A percentile compares a stretch with the other conserved stretches of the same genome.
These are phyloP conservation scores for Phytophthora hybrid DNA, from an alignment of 352 stramenopile species.

Conservation along the genomic window DNA sequence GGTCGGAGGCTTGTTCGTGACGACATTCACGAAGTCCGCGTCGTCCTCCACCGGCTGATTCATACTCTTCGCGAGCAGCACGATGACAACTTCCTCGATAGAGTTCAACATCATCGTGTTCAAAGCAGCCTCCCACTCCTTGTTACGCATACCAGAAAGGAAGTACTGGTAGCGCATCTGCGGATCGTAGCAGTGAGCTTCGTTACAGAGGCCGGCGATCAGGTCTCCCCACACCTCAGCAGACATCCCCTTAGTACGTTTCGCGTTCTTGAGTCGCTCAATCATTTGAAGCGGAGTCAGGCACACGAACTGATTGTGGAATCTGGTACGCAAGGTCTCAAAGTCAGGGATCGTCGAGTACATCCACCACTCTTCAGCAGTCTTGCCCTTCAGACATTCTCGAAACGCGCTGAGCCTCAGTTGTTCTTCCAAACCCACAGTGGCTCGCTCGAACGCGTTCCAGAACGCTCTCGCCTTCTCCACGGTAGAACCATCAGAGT, in stretches of 20 bases:
- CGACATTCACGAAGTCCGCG: background rate
- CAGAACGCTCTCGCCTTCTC: background rate
- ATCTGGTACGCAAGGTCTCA: background rate
- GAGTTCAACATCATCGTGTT: background rate
- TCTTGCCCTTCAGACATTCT: slow-evolving; percentile 2
- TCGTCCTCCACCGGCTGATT: background rate
- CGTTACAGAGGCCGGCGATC: no score
- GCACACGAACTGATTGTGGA: background rate
- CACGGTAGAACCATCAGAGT: background rate
- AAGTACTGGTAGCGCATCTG: background rate
- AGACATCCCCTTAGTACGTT: no score
- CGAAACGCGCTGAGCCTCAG: background rate
- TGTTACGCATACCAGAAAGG: background rate
- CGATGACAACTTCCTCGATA: background rate
- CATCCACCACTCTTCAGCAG: background rate
- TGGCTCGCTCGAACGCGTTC: background rate
- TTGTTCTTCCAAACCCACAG: background rate
- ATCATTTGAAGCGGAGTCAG: no score
- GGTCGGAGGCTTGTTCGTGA: background rate
- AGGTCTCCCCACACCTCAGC: no score
- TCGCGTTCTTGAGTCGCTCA: no score
- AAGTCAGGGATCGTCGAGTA: background rate
- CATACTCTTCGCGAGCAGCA: background rate
- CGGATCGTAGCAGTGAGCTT: no score
- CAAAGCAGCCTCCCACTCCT: background rate